Base-by-base conservation (phyloP, 768 basidiomycete species). In the Pleurotus salmoneostramineus region DNA sequence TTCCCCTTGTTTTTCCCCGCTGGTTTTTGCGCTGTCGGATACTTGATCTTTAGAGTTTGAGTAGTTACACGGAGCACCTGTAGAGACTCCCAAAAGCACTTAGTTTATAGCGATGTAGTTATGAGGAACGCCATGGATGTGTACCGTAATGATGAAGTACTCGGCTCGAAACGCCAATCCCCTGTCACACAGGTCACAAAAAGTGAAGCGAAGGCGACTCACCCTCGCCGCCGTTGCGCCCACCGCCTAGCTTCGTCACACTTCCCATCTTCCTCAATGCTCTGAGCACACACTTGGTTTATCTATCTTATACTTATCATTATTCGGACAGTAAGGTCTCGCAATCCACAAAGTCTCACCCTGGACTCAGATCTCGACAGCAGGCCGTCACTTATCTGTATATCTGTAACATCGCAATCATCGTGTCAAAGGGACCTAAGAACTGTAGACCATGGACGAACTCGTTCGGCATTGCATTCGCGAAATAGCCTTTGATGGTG, bases 401-500 rank as follows among this genome's bases (percentile, higher is more conserved):
- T 27, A 27, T 27, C 21, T 27, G 21, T 27, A 27, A 27, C 21
- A 27, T 27, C 37, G n/a, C 37, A 7, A 47, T 47, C n/a, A 17
- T 15, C 8, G 45, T n/a, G 45, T 15, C 7, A 47, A 47, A 47
- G 7, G 8, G 8, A 47, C 45, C 50, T 5, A 12, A 14, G 14
- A 42, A 12, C 21, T 47, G 17, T 44, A 35, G 31, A 54, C 46
- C 47, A 93, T 95, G 88, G 93, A 95, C 68, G 88, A 93, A 66
- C 84, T 96, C 45, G 74, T 95, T 40, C 86, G 88, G 66, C 87
- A 93, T 68, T 89, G 89, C 67, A 79, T 94, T 36, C 87, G 88
- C 40, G 92, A 96, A 69, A 77, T 96, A 33, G 84, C 94, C 4
- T 95, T 94, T 71, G 93, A 95, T 65, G 93, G 93, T 4, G 91